These are phyloP conservation scores for Neurospora tetraspora DNA, from an alignment of 495 filamentous ascomycete species.

Conservation along the genomic window DNA sequence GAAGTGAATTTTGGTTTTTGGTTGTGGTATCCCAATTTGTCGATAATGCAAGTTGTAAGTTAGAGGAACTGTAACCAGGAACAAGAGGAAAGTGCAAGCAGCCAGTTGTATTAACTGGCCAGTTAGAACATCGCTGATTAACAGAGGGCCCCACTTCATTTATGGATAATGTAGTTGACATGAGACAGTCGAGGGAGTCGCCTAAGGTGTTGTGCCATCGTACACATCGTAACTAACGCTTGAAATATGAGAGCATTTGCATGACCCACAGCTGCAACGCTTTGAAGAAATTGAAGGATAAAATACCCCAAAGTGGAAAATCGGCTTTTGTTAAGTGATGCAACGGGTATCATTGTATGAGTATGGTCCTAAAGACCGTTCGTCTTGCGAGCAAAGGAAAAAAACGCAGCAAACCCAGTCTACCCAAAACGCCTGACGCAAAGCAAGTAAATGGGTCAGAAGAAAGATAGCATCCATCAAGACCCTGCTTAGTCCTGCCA, in stretches of 20 bases:
- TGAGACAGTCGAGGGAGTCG: background rate
- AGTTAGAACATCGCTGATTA: background rate
- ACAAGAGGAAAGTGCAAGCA: background rate
- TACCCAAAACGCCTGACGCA: slow-evolving; percentile 6
- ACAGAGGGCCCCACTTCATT: background rate
- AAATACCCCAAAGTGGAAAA: background rate
- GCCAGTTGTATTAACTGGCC: background rate
- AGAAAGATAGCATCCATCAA: background rate
- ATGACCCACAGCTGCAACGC: background rate
- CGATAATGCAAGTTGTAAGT: background rate
- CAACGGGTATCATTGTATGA: slow-evolving; percentile 16
- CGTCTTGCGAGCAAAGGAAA: background rate
- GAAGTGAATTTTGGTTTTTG: background rate
- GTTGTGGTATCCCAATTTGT: background rate
- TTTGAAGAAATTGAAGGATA: background rate
- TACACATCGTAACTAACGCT: background rate
- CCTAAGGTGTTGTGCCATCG: background rate
- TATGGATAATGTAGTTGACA: background rate
- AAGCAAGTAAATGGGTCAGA: background rate
- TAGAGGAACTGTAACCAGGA: background rate
- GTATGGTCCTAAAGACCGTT: background rate
- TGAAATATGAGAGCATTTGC: background rate
- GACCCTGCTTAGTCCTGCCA: background rate
- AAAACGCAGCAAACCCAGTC: background rate
- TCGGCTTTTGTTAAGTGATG: background rate